Conservation (phyloP, 495 filamentous ascomycete genomes). For the Thermothielavioides terrestris region DNA sequence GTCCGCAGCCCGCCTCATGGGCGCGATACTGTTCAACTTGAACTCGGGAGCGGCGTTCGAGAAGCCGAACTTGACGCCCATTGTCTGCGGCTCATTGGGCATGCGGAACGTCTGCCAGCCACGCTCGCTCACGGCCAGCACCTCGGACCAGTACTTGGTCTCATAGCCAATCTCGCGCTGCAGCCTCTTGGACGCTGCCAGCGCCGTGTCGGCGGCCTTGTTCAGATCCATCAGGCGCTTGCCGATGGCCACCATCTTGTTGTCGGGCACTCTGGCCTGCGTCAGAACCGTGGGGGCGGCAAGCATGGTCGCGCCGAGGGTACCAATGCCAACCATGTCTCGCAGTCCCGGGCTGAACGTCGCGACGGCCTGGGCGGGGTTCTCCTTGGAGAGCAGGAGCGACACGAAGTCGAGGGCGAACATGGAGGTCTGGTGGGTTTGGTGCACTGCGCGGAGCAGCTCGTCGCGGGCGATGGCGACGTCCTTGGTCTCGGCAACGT, state of each 20-base stretch:
- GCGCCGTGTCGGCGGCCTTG: constrained; percentile 60
- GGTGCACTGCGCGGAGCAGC: constrained; percentile 45
- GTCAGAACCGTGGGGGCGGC: constrained; percentile 48
- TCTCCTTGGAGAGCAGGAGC: constrained; percentile 69
- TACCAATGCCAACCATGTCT: constrained; percentile 59
- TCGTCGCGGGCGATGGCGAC: constrained; percentile 41
- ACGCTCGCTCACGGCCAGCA: constrained; percentile 67
- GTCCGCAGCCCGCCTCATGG: constrained; percentile 62
- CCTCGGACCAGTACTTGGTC: constrained; percentile 78
- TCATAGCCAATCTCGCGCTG: constrained; percentile 69
- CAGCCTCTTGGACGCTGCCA: constrained; percentile 63
- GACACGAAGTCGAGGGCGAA: constrained; percentile 68
- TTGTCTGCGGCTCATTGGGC: constrained; percentile 60
- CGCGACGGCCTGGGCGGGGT: constrained; percentile 53
- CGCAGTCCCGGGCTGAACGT: constrained; percentile 65
- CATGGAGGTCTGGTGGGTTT: constrained; percentile 15
- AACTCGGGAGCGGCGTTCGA: constrained; percentile 71
- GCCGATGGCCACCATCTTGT: constrained; percentile 55
- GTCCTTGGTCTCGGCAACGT: constrained; percentile 31
- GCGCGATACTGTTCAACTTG: constrained; percentile 66
- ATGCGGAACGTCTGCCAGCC: constrained; percentile 76
- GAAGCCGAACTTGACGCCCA: constrained; percentile 86
- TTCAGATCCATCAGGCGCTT: constrained; percentile 72
- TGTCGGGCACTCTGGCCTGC: constrained; percentile 46
- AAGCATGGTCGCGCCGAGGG: constrained; percentile 64